Evolutionary conservation across 164 flowering plant genomes (phyloP), one percentile per base, ranked within the genome.

Genomic region (Magnolia officinalis): DNA sequence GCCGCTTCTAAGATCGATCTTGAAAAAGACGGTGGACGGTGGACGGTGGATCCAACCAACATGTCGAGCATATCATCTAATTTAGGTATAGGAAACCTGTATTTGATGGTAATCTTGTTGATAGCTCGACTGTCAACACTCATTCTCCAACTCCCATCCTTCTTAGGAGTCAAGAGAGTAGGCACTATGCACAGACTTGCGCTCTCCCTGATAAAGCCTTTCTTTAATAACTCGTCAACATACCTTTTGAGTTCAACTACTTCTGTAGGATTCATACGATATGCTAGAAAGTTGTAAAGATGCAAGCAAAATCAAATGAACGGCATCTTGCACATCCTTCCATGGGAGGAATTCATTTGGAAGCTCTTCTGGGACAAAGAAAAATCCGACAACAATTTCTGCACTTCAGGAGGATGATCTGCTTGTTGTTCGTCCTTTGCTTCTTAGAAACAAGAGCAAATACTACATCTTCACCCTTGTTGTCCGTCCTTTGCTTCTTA

Each of bases 231-330:
- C 16, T 72, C 65, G 5, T 26, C 24, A 10, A 58, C 75, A n/a
- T 72, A 19, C 75, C 75, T 55, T 50, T 72, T 20, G n/a, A 72
- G n/a, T 37, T 72, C 75, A 20, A 5, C 65, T 52, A 1, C 65
- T 14, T 52, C 18, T 9, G 8, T 55, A 8, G 75, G 75, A 52
- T 26, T 72, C 66, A 72, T 72, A 8, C 16, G 19, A 58, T 72
- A 72, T 18, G 14, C 8, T 10, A 14, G 64, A 18, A 10, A 13
- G 49, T 72, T 72, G 18, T 64, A n/a, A 58, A 24, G 19, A 21
- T 58, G 9, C 18, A 20, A 9, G 67, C 66, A 58, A 58, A 8
- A 29, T 72, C n/a, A 18, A 20, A 4, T 14, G 18, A 26, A 18
- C 0, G 67, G n/a, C 45, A 55, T 55, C 2, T 11, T 55, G 13